Conservation (phyloP, 164 flowering plant genomes). For the Vitis rupestris region DNA sequence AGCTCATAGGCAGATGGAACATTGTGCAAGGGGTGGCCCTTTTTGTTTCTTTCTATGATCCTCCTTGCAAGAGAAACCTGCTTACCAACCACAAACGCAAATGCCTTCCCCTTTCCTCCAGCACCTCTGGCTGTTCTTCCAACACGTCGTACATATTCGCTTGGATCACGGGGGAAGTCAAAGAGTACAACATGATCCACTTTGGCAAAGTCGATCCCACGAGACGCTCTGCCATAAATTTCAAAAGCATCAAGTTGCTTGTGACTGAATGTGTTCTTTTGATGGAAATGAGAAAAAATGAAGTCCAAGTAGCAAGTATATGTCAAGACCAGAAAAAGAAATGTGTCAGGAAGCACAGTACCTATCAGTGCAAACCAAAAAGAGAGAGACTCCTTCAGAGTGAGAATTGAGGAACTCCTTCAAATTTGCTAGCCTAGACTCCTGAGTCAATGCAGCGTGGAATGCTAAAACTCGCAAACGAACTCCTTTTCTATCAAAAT, state of each 20-base stretch:
- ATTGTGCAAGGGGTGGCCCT: constrained; percentile 93
- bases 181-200: constrained; percentile 94
- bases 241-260: neutral
- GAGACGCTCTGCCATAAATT: constrained; percentile 70
- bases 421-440: constrained; percentile 65
- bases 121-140: constrained; percentile 99
- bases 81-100: constrained; percentile 88
- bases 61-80: constrained; percentile 84
- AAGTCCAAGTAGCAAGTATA: no score
- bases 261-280: neutral
- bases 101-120: constrained; percentile 86
- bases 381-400: constrained; percentile 39
- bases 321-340: no score
- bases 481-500: constrained; percentile 67
- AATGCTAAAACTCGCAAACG: constrained; percentile 68
- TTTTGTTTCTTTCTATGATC: constrained; percentile 77
- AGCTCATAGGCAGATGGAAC: constrained; percentile 68
- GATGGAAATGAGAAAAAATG: no score
- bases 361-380: constrained; percentile 96
- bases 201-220: constrained; percentile 85
- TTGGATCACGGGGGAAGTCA: constrained; percentile 98
- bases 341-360: constrained; percentile 17
- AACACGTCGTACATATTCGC: constrained; percentile 97
- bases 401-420: constrained; percentile 59
- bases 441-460: constrained; percentile 88